Base-by-base conservation (phyloP, 371 early-diverging fungal species). In the Chytridiales sp. region DNA sequence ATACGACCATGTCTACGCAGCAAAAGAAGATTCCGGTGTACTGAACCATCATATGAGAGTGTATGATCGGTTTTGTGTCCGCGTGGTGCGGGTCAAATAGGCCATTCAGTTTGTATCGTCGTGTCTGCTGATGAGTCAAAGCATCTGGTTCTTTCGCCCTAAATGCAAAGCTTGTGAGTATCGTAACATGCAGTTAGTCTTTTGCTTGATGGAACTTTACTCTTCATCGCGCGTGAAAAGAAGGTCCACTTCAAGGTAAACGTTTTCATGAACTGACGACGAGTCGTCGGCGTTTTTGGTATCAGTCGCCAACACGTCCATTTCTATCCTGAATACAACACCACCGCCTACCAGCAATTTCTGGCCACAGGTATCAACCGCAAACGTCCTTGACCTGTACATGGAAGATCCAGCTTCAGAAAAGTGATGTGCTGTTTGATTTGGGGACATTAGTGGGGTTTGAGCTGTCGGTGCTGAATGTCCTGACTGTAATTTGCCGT, bases 221-320 rank as follows among this genome's bases (percentile, higher is more conserved):
- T 50, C 21, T 40, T 69, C 69, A 5, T 36, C 9, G 32, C 55
- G 55, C 24, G 29, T 22, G 41, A 60, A 58, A 52, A 61, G 61
- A 2, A 64, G 54, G 26, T 69, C 69, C 49, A 65, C 59, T 21
- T 69, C 69, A 22, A 65, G 31, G 38, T 31, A 65, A 24, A 59
- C 53, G 36, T 35, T 48, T 6, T 39, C n/a, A n/a, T n/a, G n/a
- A n/a, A n/a, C n/a, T n/a, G n/a, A n/a, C n/a, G n/a, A n/a, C n/a
- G n/a, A n/a, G n/a, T n/a, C n/a, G n/a, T n/a, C n/a, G n/a, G n/a
- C 44, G n/a, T 54, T 34, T 4, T 46, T 38, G 24, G 4, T 13
- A 43, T 56, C 59, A 29, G 29, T 46, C 4, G 13, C 54, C n/a
- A 56, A 17, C 11, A 42, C 59, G 11, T 63, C 63, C 11, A 58